phyloP scores from a whole-genome alignment of 805 yeast species.

The Candida vartiovaarae region DNA sequence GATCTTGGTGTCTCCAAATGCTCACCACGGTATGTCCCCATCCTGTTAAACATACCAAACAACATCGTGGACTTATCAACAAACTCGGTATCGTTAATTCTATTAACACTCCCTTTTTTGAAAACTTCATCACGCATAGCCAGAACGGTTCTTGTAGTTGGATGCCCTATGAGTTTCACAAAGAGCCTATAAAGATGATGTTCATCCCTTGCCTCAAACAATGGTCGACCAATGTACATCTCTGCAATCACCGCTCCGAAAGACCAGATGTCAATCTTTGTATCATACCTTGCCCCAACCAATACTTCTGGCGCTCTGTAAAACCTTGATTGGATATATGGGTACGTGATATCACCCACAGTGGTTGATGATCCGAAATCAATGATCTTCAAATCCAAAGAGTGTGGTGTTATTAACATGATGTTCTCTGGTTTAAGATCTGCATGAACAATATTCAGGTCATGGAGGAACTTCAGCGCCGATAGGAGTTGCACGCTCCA shows the following conservation, averaged over 20 bases:
- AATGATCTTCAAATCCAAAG: conserved; percentile 54
- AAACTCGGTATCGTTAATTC: conserved; percentile 7
- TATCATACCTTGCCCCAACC: conserved; percentile 61
- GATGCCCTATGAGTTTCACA: conserved; percentile 81
- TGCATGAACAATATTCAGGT: conserved; percentile 60
- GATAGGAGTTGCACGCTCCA: conserved; percentile 50
- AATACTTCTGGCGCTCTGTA: conserved; percentile 77
- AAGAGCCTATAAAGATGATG: conserved; percentile 70
- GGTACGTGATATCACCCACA: conserved; percentile 61
- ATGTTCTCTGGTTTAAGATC: conserved; percentile 85
- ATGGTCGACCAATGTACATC: conserved; percentile 79
- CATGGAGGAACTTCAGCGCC: conserved; percentile 56
- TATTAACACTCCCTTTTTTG: conserved; percentile 29
- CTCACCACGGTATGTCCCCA: conserved; percentile 21
- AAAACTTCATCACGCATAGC: conserved; percentile 32
- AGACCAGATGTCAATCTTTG: conserved; percentile 89
- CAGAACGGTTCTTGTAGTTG: conserved; percentile 38
- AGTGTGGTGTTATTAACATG: conserved; percentile 41
- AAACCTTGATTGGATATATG: conserved; percentile 78
- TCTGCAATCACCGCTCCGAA: conserved; percentile 85
- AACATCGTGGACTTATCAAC: conserved; percentile 26
- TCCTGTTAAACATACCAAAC: conserved; percentile 29
- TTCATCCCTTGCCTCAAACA: conserved; percentile 79
- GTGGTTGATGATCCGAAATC: conserved; percentile 73
- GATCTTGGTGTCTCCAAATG: conserved; percentile 6